phyloP scores from a whole-genome alignment of 176 grass and related monocot species.

The Carex parvula region DNA sequence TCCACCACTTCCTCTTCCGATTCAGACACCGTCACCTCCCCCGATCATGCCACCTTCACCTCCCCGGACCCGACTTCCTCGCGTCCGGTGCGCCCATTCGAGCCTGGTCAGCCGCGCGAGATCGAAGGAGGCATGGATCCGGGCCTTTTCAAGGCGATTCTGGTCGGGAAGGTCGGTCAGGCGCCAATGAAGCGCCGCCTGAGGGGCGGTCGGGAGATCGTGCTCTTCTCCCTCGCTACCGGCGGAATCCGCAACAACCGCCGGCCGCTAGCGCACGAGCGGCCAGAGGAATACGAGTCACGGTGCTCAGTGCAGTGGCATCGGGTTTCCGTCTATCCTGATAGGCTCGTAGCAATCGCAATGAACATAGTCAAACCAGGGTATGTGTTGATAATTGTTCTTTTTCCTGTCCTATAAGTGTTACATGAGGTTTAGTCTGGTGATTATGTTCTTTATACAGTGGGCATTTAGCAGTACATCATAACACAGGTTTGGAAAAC shows the following conservation, averaged over 20 bases:
- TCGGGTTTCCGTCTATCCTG: conserved; percentile 64
- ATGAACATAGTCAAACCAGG: conserved; percentile 70
- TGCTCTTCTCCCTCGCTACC: conserved; percentile 78
- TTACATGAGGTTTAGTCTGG: not conserved
- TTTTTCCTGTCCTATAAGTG: not conserved
- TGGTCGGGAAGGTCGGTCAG: conserved; percentile 91
- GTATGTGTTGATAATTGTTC: conserved; percentile 28
- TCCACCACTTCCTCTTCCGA: not conserved
- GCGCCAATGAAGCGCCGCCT: conserved; percentile 63
- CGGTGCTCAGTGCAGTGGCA: conserved; percentile 94
- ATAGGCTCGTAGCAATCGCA: conserved; percentile 45
- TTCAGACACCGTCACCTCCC: not conserved
- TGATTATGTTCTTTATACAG: not conserved
- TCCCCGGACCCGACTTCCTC: not conserved
- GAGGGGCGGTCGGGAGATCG: conserved; percentile 46
- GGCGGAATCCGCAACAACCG: conserved; percentile 95
- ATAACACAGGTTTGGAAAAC: not conserved
- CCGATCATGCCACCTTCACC: not conserved
- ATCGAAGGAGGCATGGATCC: conserved; percentile 86
- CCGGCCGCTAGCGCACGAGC: conserved; percentile 64
- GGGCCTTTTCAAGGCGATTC: conserved; percentile 76
- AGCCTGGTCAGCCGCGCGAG: conserved; percentile 26
- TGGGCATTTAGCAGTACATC: not conserved
- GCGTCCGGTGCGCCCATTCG: not conserved
- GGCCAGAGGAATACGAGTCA: conserved; percentile 66